Evolutionary conservation across 768 basidiomycete species (phyloP), one percentile per base, ranked within the genome.

Genomic region (Lactarius pseudohatsudake): DNA sequence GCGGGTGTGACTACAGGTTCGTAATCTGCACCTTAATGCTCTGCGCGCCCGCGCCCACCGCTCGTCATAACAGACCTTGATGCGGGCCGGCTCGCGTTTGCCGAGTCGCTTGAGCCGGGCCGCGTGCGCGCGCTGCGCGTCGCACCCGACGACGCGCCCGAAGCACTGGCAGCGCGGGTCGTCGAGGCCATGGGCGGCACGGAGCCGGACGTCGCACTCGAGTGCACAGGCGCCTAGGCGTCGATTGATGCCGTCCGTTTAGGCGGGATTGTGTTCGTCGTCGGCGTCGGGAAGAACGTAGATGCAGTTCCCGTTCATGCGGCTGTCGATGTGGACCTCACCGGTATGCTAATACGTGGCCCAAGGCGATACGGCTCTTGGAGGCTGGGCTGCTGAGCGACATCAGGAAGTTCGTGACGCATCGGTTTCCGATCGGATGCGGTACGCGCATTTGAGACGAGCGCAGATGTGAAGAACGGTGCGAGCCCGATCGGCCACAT

Each of bases 301-400:
- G 26, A 1, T 26, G 26, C 26, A 84, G 84, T 88, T 89, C 77
- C 87, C 88, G 18, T 88, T 89, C 75, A 88, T 89, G 87, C 84
- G 87, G 70, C 79, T 88, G 45, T 86, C 85, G 68, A 86, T 85
- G 36, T 87, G 57, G 87, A 89, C 68, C 79, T 89, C 26, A 87
- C 72, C 84, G 88, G 30, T 88, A 89, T 68, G 84, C 85, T 30
- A 88, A 86, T 71, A 76, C 88, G 81, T 96, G 94, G 76, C 92
- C 92, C 11, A 91, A 90, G 72, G 94, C 94, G 2, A 85, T 96
- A 65, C 84, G 88, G 4, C 85, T 95, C 10, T 82, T 95, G n/a
- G 79, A 75, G 26, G 86, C 89, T 47, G 86, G 87, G 26, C 84
- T 86, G 32, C 77, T 94, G 26, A 84, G 88, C 61, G 80, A 91